Percentiles rank a stretch among this genome's conserved stretches.
phyloP scores from a whole-genome alignment of 306 rosid genomes.

The Vigna radiata region DNA sequence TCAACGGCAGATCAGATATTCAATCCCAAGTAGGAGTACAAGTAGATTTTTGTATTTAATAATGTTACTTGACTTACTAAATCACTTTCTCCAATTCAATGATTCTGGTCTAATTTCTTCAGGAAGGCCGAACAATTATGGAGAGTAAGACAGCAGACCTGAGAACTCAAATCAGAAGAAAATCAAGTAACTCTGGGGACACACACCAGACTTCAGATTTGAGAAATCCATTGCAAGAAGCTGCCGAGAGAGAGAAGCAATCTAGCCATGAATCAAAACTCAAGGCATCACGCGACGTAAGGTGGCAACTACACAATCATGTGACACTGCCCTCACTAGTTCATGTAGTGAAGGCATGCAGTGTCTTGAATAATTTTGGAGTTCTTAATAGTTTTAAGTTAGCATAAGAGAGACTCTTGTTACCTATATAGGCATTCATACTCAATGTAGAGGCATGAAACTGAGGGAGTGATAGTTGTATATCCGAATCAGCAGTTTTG shows the following conservation, averaged over 20 bases:
- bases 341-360: constrained; percentile 42
- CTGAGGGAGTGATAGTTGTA: constrained; percentile 9
- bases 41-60: not conserved
- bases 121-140: constrained; percentile 85
- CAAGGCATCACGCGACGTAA: constrained; percentile 99
- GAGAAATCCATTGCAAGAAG: constrained; percentile 55
- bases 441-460: constrained; percentile 19
- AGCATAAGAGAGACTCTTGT: constrained; percentile 13
- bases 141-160: constrained; percentile 86
- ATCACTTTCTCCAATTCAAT: constrained; percentile 35
- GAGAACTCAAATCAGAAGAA: constrained; percentile 76
- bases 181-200: constrained; percentile 57
- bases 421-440: constrained; percentile 5
- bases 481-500: not conserved
- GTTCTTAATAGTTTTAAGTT: constrained; percentile 18
- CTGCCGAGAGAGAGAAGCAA: constrained; percentile 48
- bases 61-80: not conserved
- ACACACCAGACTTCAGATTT: constrained; percentile 48
- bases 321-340: constrained; percentile 51
- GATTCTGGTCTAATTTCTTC: constrained; percentile 41
- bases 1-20: not conserved
- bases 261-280: constrained; percentile 75
- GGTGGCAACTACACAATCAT: constrained; percentile 84
- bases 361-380: constrained; percentile 23
- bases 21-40: not conserved